phyloP scores from a whole-genome alignment of 2,329 filamentous ascomycete species.

The Cytospora piceae region DNA sequence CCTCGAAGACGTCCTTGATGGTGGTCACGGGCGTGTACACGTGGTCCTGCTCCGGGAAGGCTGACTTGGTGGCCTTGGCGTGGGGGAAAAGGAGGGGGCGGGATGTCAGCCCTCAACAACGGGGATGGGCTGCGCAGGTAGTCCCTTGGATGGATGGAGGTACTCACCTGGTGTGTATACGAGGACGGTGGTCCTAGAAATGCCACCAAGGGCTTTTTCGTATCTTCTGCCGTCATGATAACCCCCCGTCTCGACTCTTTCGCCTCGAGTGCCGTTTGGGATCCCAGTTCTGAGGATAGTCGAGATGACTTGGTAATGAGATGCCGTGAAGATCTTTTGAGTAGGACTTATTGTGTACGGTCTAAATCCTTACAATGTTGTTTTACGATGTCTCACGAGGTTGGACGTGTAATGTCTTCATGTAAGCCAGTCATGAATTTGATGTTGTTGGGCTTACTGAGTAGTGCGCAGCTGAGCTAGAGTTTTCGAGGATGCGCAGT shows the following conservation, averaged over 20 bases:
- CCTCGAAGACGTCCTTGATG: slow-evolving; percentile 74
- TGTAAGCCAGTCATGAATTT: background rate
- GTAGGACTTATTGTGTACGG: background rate
- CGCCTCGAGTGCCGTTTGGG: background rate
- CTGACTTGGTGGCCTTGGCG: slow-evolving; percentile 39
- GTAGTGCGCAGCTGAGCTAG: slow-evolving; percentile 1
- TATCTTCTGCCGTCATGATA: background rate
- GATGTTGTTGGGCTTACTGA: background rate
- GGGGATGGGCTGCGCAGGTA: background rate
- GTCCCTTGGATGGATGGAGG: too few relatives aligned
- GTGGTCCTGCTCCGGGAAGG: slow-evolving; percentile 53
- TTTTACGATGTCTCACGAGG: background rate
- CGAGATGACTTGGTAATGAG: background rate
- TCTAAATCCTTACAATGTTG: background rate
- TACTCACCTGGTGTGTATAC: slow-evolving; percentile 37
- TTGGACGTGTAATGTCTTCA: background rate
- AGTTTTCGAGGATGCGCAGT: slow-evolving; percentile 11
- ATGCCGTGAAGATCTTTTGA: background rate
- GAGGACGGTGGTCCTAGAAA: slow-evolving; percentile 37
- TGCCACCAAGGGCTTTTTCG: slow-evolving; percentile 32
- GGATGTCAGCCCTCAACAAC: slow-evolving; percentile 5
- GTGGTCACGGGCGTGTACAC: slow-evolving; percentile 54
- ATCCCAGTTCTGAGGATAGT: background rate
- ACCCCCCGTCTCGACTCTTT: background rate
- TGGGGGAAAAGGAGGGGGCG: background rate